Percentiles rank a stretch among this genome's conserved stretches.
Evolutionary conservation across 2,329 filamentous ascomycete species (phyloP).

Genomic region (Ophiognomonia clavigignenti-juglandacearum): DNA sequence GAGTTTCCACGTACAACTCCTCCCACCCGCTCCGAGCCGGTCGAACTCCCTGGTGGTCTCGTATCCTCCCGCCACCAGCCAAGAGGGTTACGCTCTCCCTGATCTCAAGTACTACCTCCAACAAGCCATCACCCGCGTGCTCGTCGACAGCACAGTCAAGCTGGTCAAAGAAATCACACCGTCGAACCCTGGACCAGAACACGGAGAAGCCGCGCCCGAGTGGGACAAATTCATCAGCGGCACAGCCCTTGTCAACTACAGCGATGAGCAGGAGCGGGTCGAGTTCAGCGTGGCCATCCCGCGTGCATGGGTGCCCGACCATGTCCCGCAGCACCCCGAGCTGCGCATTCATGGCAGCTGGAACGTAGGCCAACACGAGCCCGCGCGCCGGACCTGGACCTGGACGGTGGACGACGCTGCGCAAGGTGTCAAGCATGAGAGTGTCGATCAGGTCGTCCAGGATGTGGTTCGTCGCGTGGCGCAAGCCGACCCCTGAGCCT

Average conservation of each 20-base stretch:
- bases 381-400: slow-evolving; percentile 11
- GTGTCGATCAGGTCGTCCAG: slow-evolving; percentile 10
- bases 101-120: slow-evolving; percentile 43
- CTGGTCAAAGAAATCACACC: slow-evolving; percentile 21
- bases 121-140: slow-evolving; percentile 35
- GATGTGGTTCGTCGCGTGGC: slow-evolving; percentile 10
- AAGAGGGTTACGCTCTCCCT: slow-evolving; percentile 38
- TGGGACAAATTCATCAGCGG: slow-evolving; percentile 29
- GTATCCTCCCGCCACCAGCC: slow-evolving; percentile 36
- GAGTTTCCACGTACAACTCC: slow-evolving; percentile 36
- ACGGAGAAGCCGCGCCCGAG: slow-evolving; percentile 3
- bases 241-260: slow-evolving; percentile 17
- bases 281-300: slow-evolving; percentile 5
- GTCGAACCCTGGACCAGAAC: slow-evolving; percentile 1
- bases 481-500: neutral
- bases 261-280: slow-evolving; percentile 6
- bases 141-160: slow-evolving; percentile 30
- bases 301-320: neutral
- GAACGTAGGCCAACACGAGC: slow-evolving; percentile 4
- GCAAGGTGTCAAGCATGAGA: slow-evolving; percentile 10
- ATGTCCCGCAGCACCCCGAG: slow-evolving; percentile 4
- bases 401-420: slow-evolving; percentile 15
- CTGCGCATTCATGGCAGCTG: slow-evolving; percentile 15
- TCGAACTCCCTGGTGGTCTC: slow-evolving; percentile 29
- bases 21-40: slow-evolving; percentile 25